These are phyloP conservation scores for Eutrema heterophyllum DNA, from an alignment of 345 rosid species.

Conservation along the genomic window DNA sequence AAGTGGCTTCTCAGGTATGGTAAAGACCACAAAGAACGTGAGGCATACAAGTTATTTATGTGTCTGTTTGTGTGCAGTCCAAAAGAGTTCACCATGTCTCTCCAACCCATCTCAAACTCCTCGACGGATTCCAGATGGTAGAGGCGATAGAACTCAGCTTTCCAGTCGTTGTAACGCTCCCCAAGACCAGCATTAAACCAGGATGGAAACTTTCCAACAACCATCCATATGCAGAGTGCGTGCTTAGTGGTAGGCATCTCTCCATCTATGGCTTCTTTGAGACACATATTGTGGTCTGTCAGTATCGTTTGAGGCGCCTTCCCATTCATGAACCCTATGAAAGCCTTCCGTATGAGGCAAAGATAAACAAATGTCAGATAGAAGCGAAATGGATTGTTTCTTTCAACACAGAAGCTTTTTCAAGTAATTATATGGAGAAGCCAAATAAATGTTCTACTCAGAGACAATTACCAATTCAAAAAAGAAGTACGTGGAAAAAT, in stretches of 20 bases:
- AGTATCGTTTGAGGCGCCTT: conserved; percentile 86
- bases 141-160: conserved; percentile 78
- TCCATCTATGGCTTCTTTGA: conserved; percentile 85
- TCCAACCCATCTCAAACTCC: conserved; percentile 90
- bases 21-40: conserved; percentile 75
- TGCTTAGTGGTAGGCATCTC: conserved; percentile 87
- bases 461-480: not conserved
- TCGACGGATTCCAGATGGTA: conserved; percentile 78
- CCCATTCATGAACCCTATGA: conserved; percentile 82
- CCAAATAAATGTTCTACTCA: not conserved
- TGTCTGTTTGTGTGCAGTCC: conserved; percentile 90
- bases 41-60: conserved; percentile 56
- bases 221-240: conserved; percentile 97
- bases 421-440: not conserved
- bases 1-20: conserved; percentile 88
- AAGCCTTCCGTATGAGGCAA: conserved; percentile 47
- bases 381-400: not conserved
- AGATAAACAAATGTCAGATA: conserved; percentile 13
- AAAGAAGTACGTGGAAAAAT: not conserved
- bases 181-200: conserved; percentile 95
- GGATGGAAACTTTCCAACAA: conserved; percentile 87
- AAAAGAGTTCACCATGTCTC: conserved; percentile 77
- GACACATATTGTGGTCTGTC: conserved; percentile 88
- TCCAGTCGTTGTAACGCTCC: conserved; percentile 93
- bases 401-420: not conserved